Base-by-base conservation (phyloP, 257 asterid genomes). In the Marsdenia floribunda region DNA sequence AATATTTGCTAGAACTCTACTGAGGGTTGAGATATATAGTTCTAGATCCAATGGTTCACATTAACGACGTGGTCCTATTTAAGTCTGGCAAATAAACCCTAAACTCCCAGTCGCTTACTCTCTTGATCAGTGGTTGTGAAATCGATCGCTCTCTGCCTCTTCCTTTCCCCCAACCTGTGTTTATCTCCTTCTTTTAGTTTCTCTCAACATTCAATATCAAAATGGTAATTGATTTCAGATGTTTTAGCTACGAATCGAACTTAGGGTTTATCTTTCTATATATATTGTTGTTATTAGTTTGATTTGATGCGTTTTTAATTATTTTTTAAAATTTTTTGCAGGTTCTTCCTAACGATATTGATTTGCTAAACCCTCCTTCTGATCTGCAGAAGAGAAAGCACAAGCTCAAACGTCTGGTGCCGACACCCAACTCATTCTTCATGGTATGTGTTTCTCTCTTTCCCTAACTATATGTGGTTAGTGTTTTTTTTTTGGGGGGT, bases 331-430 rank as follows among this genome's bases (percentile, higher is more conserved):
- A n/a, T 22, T n/a, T 0, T 33, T 42, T 2, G 38, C 55, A 89
- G 92, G 88, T 73, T 76, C 91, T 86, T 37, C 80, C 92, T 1
- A 87, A 89, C 78, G 92, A 86, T 26, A 24, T 72, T 42, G 91
- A 88, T 81, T 74, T 88, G 88, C 84, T 88, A 66, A 87, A 90
- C 83, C 93, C 96, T 6, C 88, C 92, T 58, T 86, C 89, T 46
- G 90, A 90, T 74, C 80, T 86, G 53, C 93, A 90, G 85, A 88
- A 90, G 86, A 90, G 85, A 83, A 90, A 90, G 89, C 93, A 90
- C 82, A 90, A 90, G 85, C 91, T 88, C 68, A 90, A 88, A 88
- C 90, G 88, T n/a, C 83, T 87, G 15, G 90, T 87, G 10, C 86
- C 86, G 8, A 85, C 90, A 8, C 87, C 88, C 3, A 82, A 85